These are phyloP conservation scores for Saturnispora serradocipensis DNA, from an alignment of 805 yeast genomes.

Conservation along the genomic window DNA sequence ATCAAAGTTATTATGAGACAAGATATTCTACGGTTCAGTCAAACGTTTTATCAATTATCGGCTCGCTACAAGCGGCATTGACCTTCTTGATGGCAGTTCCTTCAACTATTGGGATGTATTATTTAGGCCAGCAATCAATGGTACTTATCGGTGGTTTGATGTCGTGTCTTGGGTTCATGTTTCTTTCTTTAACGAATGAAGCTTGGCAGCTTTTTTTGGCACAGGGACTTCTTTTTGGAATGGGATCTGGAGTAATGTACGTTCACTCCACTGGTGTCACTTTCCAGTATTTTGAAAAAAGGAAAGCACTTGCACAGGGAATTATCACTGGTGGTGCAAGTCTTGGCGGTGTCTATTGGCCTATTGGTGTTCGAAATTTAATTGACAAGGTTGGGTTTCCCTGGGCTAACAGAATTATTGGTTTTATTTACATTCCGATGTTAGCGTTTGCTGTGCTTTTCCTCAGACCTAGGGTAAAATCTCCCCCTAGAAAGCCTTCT, in stretches of 20 bases:
- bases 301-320: conserved; percentile 43
- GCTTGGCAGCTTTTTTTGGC: conserved; percentile 63
- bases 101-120: conserved; percentile 33
- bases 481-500: conserved; percentile 30
- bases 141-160: conserved; percentile 35
- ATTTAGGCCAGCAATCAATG: conserved; percentile 33
- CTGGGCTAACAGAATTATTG: conserved; percentile 46
- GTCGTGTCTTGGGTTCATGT: conserved; percentile 37
- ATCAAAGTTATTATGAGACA: conserved; percentile 39
- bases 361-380: conserved; percentile 37
- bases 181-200: conserved; percentile 47
- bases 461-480: conserved; percentile 24
- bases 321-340: conserved; percentile 42
- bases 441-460: conserved; percentile 13
- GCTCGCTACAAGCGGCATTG: conserved; percentile 41
- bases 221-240: conserved; percentile 57
- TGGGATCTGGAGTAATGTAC: conserved; percentile 47
- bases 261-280: conserved; percentile 50
- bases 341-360: conserved; percentile 41
- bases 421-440: conserved; percentile 30
- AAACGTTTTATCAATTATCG: conserved; percentile 43
- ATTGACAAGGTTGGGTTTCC: conserved; percentile 30
- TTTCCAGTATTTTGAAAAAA: conserved; percentile 60
- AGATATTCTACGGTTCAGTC: conserved; percentile 35
- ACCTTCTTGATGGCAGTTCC: conserved; percentile 41